These are phyloP conservation scores for Lactarius quietus DNA, from an alignment of 768 basidiomycete genomes.

Conservation along the genomic window DNA sequence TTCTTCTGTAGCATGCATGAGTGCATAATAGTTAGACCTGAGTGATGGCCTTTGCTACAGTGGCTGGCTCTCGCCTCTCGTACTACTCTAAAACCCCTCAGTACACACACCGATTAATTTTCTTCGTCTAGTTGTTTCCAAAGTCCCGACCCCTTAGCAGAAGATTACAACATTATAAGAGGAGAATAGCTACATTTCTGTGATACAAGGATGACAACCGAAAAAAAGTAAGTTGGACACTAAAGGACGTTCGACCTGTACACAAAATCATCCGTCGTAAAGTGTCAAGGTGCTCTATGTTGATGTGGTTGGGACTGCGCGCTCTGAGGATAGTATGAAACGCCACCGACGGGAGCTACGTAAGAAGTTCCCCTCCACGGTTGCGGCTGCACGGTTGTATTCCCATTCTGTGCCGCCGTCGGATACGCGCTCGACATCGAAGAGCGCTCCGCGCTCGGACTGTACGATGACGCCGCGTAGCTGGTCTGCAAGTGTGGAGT, in stretches of 20 bases:
- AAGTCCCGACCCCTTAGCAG: not conserved
- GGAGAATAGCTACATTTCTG: conserved; percentile 12
- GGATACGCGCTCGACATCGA: conserved; percentile 15
- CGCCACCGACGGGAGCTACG: conserved; percentile 1
- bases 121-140: not conserved
- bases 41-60: no score
- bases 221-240: not conserved
- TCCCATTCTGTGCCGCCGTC: conserved; percentile 11
- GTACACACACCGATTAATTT: no score
- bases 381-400: not conserved
- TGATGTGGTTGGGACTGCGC: conserved; percentile 12
- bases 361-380: conserved; percentile 18
- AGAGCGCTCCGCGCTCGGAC: conserved; percentile 18
- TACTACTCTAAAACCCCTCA: no score
- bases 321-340: conserved; percentile 15
- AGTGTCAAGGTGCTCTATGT: conserved; percentile 22
- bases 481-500: conserved; percentile 5
- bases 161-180: conserved; percentile 14
- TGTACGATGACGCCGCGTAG: conserved; percentile 8
- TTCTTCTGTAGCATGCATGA: no score
- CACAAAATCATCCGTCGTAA: not conserved
- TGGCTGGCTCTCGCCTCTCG: no score
- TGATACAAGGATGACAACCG: conserved; percentile 1
- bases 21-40: no score
- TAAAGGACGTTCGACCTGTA: not conserved